These are phyloP conservation scores for Colletotrichum phormii DNA, from an alignment of 2,329 filamentous ascomycete species.

Conservation along the genomic window DNA sequence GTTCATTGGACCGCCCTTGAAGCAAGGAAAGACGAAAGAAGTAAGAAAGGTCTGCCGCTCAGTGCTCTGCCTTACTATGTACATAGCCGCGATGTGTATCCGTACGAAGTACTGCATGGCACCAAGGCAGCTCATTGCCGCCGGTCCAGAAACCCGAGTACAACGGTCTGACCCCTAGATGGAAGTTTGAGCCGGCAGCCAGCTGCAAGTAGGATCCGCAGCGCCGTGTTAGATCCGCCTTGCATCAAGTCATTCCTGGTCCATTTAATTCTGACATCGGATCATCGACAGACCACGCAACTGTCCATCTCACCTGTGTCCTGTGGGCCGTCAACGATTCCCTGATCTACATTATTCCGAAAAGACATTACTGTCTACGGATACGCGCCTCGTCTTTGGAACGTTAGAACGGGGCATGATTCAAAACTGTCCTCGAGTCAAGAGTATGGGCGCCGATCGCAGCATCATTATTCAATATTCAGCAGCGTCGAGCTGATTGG, in stretches of 20 bases:
- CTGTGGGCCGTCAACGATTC: not conserved
- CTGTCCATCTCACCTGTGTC: not conserved
- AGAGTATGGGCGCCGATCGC: constrained; percentile 1
- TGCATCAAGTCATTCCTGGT: constrained; percentile 26
- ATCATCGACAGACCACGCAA: constrained; percentile 20
- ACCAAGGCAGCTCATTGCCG: constrained; percentile 14
- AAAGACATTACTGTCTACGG: not conserved
- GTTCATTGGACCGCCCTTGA: not conserved
- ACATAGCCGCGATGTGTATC: constrained; percentile 27
- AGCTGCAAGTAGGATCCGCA: constrained; percentile 4
- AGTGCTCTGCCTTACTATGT: constrained; percentile 17
- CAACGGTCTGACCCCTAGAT: not conserved
- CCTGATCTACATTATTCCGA: not conserved
- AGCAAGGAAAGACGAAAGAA: no score
- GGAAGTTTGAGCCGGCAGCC: not conserved
- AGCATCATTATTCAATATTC: not conserved
- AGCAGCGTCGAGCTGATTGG: not conserved
- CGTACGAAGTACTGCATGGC: not conserved
- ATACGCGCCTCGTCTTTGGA: constrained; percentile 11
- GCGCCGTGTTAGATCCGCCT: constrained; percentile 11
- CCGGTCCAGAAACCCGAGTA: not conserved
- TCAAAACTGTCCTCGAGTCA: constrained; percentile 14
- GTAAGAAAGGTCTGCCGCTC: not conserved
- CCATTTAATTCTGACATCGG: constrained; percentile 18
- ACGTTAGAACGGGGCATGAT: not conserved